These are phyloP conservation scores for Cladosporium sp. DNA, from an alignment of 2,329 filamentous ascomycete species.

Conservation along the genomic window DNA sequence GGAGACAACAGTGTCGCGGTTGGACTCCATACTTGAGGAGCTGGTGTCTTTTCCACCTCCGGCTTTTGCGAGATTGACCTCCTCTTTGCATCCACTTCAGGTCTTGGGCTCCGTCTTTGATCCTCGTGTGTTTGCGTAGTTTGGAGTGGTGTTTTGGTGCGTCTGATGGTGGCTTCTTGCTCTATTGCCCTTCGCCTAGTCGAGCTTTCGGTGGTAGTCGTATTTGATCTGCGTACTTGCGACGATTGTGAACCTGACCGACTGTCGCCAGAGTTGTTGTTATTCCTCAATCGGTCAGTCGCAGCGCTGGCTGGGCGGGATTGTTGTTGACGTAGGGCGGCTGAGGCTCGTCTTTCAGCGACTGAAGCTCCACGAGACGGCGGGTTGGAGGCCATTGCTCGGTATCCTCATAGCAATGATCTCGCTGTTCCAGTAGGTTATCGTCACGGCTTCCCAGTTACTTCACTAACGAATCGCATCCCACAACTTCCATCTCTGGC, in stretches of 20 bases:
- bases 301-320: constrained; percentile 23
- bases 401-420: background rate
- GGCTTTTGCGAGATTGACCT: background rate
- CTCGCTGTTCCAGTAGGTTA: background rate
- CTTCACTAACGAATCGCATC: background rate
- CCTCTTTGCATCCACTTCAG: background rate
- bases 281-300: constrained; percentile 8
- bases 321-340: constrained; percentile 23
- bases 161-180: constrained; percentile 10
- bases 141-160: constrained; percentile 6
- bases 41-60: constrained; percentile 2
- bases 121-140: constrained; percentile 3
- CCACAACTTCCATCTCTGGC: background rate
- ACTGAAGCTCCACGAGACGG: constrained; percentile 23
- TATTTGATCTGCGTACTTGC: constrained; percentile 2
- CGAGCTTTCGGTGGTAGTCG: constrained; percentile 11
- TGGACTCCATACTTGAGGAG: constrained; percentile 63
- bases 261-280: constrained; percentile 17
- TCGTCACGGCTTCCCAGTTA: background rate
- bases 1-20: constrained; percentile 70
- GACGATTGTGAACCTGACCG: constrained; percentile 5
- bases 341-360: constrained; percentile 25
- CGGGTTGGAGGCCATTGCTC: constrained; percentile 24
- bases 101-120: constrained; percentile 8
- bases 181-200: constrained; percentile 9